Base-by-base conservation (phyloP, 208 protist species). In the Acanthamoeba quina region DNA sequence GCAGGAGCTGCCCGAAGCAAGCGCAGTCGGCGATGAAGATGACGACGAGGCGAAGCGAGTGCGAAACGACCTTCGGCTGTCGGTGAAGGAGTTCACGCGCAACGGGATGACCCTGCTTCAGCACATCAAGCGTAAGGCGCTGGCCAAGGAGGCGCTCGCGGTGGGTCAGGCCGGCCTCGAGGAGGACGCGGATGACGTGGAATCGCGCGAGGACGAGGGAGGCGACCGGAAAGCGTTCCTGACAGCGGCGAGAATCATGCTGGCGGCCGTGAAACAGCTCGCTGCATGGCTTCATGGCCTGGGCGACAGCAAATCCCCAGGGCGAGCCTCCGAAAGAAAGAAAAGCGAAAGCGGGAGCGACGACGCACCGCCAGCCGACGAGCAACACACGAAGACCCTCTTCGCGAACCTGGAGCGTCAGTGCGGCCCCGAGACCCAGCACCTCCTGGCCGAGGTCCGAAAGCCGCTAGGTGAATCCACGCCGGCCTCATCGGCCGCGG, bases 71-170 rank as follows among this genome's bases (percentile, higher is more conserved):
- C 44, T 82, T n/a, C 34, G 72, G 1, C 44, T 82, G 34, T n/a
- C 72, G 37, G 72, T 82, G 72, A 82, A 82, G 72, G 72, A 82
- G 24, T 82, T 82, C 41, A 82, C 72, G 41, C 72, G 44, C 72
- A 82, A 82, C 21, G 72, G 72, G 6, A 52, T 82, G 37, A 5
- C 72, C 21, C 44, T 56, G 21, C 72, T 82, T 17, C 72, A 82
- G 26, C 72, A 82, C 72, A 15, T 44, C 34, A 82, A 82, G 44
- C 72, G 72, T 19, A 82, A 44, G n/a, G 72, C 72, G 24, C 41
- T 44, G 72, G 72, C 15, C 0, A 54, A 52, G 72, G 19, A 52
- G 72, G 17, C 34, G 19, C 10, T 31, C 26, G 5, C 29, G 4
- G 24, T 68, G 6, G 70, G 41, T 37, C 70, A 26, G 10, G 44